phyloP scores from a whole-genome alignment of 2,329 filamentous ascomycete genomes.

The Sporothrix mexicana region DNA sequence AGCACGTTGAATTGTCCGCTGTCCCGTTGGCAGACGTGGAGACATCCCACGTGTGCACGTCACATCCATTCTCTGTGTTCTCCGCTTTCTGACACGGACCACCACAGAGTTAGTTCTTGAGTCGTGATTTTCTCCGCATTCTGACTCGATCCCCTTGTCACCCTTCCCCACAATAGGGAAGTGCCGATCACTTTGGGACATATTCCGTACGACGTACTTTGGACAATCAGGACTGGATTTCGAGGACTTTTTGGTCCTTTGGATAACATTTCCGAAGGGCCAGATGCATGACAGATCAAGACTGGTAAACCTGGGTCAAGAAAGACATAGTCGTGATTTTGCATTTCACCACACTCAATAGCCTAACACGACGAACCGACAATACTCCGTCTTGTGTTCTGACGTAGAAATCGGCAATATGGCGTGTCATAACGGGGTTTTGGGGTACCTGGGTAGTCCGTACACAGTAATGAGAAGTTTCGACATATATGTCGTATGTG shows the following conservation, averaged over 20 bases:
- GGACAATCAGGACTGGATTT: not conserved
- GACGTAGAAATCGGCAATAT: not conserved
- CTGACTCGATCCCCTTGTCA: not conserved
- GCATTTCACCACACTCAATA: not conserved
- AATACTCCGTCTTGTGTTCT: not conserved
- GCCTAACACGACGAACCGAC: not conserved
- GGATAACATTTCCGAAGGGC: not conserved
- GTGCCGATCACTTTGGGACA: not conserved
- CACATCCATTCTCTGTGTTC: not conserved
- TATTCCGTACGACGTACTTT: too few species aligned
- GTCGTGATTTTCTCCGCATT: constrained; percentile 13
- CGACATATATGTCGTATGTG: not conserved
- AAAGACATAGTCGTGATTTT: not conserved
- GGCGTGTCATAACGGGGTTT: not conserved
- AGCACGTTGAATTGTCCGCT: not conserved
- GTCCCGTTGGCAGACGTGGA: not conserved
- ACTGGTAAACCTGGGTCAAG: not conserved
- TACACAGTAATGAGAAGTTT: not conserved
- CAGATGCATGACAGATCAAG: not conserved
- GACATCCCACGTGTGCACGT: not conserved
- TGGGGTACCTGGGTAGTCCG: not conserved
- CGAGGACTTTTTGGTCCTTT: not conserved
- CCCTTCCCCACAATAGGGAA: not conserved
- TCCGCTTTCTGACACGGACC: constrained; percentile 1
- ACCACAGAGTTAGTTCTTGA: not conserved